These are phyloP conservation scores for Penicillium samsonianum DNA, from an alignment of 495 filamentous ascomycete species.

Conservation along the genomic window DNA sequence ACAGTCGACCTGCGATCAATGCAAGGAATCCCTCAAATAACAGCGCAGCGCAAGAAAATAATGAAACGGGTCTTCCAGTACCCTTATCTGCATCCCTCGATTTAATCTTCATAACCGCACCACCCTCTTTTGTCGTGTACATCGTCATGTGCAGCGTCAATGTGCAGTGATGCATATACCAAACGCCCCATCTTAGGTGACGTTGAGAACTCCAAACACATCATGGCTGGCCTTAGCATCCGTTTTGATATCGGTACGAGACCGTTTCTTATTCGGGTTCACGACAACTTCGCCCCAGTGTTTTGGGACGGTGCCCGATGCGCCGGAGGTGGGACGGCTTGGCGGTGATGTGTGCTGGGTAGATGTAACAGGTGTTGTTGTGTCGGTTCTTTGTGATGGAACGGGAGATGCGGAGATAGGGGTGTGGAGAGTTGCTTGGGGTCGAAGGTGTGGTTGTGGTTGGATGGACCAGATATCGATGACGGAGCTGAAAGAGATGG, in stretches of 20 bases:
- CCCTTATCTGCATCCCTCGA: conserved; percentile 6
- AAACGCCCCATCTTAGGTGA: conserved; percentile 25
- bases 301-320: conserved; percentile 38
- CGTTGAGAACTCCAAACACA: conserved; percentile 51
- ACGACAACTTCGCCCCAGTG: conserved; percentile 53
- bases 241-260: conserved; percentile 32
- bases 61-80: conserved; percentile 13
- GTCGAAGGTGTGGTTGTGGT: conserved; percentile 51
- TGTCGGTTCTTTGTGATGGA: conserved; percentile 26
- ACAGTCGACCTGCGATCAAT: conserved; percentile 37
- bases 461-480: conserved; percentile 54
- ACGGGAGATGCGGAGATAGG: conserved; percentile 35
- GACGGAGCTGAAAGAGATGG: conserved; percentile 35
- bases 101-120: not conserved
- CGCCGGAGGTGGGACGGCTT: conserved; percentile 24
- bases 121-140: conserved; percentile 15
- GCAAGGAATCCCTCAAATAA: conserved; percentile 17
- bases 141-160: conserved; percentile 17
- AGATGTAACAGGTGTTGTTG: conserved; percentile 23
- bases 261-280: conserved; percentile 43
- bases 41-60: conserved; percentile 9
- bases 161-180: conserved; percentile 10
- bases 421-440: conserved; percentile 45
- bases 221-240: conserved; percentile 31
- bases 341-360: conserved; percentile 21